Base-by-base conservation (phyloP, 345 rosid genomes). In the Bruguiera gymnorhiza region DNA sequence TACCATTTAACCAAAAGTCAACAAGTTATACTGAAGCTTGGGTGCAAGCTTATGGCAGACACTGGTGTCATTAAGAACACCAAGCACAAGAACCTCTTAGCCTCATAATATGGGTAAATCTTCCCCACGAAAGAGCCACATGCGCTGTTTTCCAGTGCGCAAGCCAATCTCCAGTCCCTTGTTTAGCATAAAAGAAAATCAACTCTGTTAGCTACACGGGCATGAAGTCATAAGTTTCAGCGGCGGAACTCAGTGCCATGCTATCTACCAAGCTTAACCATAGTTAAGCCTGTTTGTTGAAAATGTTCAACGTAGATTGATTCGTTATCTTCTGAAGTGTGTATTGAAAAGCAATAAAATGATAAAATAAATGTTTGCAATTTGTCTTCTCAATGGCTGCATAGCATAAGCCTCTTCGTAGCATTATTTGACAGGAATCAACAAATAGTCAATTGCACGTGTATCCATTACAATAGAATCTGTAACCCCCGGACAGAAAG, bases 81-180 rank as follows among this genome's bases (percentile, higher is more conserved):
- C 99, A 71, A 71, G 80, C 77, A 90, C 74, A 65, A 70, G 71
- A 74, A 85, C 73, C 60, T 84, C 88, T 78, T 85, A 82, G 19
- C 83, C 92, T 74, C 72, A 67, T 67, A 87, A 80, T 63, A 89
- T 53, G 6, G 82, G 74, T 53, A 85, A 65, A 55, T 91, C 90
- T 60, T 79, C 59, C 63, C 87, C 88, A 54, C 79, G 91, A 80
- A 80, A 39, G 77, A 92, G 82, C 99, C 97, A 92, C 58, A 90
- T 90, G 79, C 96, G 92, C 75, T 92, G 99, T 31, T 69, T 92
- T 95, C 97, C 97, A 95, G 62, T 95, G 97, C 82, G 92, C 97
- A 76, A 97, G 86, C 99, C 99, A 95, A 73, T 84, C 73, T 63
- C 82, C 37, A 26, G 62, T 66, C 77, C 88, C 99, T 95, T 77